Base-by-base conservation (phyloP, 2,329 filamentous ascomycete genomes). In the Aspergillus ustus region DNA sequence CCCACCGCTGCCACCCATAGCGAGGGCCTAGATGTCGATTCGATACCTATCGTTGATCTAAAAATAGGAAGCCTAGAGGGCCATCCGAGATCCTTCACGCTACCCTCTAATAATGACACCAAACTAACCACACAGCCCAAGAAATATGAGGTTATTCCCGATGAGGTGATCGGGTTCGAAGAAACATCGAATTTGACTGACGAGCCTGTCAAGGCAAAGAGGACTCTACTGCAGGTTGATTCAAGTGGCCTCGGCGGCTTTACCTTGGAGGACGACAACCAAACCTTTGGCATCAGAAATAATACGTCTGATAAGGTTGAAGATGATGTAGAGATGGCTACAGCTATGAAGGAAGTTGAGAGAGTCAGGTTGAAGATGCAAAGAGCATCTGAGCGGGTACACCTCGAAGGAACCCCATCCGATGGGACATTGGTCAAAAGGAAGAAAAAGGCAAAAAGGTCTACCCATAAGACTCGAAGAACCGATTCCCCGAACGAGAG, bases 1-100 rank as follows among this genome's bases (percentile, higher is more conserved):
- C 25, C 4, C 25, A 25, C 25, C 25, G 89, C 90, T 0, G 94
- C 91, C 61, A 87, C 87, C 60, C 93, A 94, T 72, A 89, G 89
- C 2, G 88, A 89, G 2, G 90, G 91, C 49, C 81, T 98, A 8
- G 94, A 99, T 73, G 89, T 99, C 48, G 95, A 99, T 76, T 87
- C 92, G 2, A 99, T 99, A 69, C 95, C 95, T 2, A 94, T 99
- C 70, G 95, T 99, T 88, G 89, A 96, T 73, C 84, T 99, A 51
- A 89, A 96, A 64, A 84, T 97, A 7, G 88, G 89, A 34, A 85
- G 84, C 62, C 74, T 84, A 8, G 77, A 75, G 29, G 63, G 61
- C 20, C 45, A 56, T 40, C 50, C 20, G 22, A 57, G 34, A 19
- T 46, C 52, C 25, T 59, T 65, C 52, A 57, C 46, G 58, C 50